phyloP scores from a whole-genome alignment of 2,329 filamentous ascomycete genomes.

The Cytospora chrysosperma region DNA sequence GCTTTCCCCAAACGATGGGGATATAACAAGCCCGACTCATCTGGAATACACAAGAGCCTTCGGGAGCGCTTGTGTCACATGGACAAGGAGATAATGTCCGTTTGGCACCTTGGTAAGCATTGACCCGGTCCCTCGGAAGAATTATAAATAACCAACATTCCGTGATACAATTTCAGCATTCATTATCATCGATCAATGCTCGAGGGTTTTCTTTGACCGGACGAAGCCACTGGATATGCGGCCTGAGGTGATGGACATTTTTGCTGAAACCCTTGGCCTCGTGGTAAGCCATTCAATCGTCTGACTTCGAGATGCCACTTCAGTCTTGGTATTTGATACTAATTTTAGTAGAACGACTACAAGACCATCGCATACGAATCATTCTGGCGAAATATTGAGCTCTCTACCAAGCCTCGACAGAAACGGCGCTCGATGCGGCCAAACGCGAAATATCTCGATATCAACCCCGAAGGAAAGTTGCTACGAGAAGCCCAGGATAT shows the following conservation, averaged over 20 bases:
- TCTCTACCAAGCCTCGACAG: background rate
- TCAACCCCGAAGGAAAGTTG: slow-evolving; percentile 10
- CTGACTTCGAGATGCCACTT: too few relatives aligned
- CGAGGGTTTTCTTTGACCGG: slow-evolving; percentile 21
- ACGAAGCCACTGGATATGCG: slow-evolving; percentile 13
- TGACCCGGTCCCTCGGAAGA: too few relatives aligned
- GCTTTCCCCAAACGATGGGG: slow-evolving; percentile 18
- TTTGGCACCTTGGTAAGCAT: slow-evolving; percentile 17
- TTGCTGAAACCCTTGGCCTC: background rate
- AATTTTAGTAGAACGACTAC: background rate
- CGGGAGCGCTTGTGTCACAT: background rate
- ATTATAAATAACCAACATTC: too few relatives aligned
- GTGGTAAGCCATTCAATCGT: background rate
- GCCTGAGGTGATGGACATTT: slow-evolving; percentile 20
- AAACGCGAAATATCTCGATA: slow-evolving; percentile 9
- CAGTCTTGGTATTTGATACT: too few relatives aligned
- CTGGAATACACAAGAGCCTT: slow-evolving; percentile 20
- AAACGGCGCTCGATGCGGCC: background rate
- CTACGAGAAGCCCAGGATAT: slow-evolving; percentile 17
- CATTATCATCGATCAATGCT: slow-evolving; percentile 22
- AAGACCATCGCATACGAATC: background rate
- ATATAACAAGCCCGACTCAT: slow-evolving; percentile 17
- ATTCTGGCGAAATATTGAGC: background rate
- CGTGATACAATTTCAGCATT: too few relatives aligned
- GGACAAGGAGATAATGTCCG: slow-evolving; percentile 5